Conservation (phyloP, 73 alveolate genomes). For the Halteria grandinella region DNA sequence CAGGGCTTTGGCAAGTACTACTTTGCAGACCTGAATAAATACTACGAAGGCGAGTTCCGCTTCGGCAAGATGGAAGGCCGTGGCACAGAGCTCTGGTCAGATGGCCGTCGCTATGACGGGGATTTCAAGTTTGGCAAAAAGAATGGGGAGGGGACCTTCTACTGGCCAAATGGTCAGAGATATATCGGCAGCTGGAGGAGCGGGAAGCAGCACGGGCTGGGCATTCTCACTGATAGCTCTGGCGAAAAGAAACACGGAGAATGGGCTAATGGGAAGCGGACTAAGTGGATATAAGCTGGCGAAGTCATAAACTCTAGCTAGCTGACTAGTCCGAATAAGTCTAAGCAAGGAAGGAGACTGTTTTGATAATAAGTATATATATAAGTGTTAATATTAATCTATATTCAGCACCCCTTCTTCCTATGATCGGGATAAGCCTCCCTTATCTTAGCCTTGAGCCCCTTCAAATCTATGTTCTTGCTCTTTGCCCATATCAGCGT, state of each 20-base stretch:
- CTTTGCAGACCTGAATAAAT: slow-evolving; percentile 70
- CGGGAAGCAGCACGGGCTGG: slow-evolving; percentile 60
- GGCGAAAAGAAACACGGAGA: slow-evolving; percentile 12
- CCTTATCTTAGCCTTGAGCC: background rate
- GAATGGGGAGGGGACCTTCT: slow-evolving; percentile 31
- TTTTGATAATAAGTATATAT: no score
- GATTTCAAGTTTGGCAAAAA: slow-evolving; percentile 34
- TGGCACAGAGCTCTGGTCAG: slow-evolving; percentile 74
- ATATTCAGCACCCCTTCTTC: no score
- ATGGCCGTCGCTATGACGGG: slow-evolving; percentile 76
- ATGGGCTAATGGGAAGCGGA: slow-evolving; percentile 32
- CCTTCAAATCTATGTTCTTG: slow-evolving; percentile 19
- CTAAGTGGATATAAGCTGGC: slow-evolving; percentile 14
- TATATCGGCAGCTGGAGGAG: slow-evolving; percentile 33
- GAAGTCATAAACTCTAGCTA: background rate
- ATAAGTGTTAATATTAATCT: no score
- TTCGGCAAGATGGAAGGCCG: slow-evolving; percentile 76
- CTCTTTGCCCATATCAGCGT: slow-evolving; percentile 24
- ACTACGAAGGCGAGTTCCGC: slow-evolving; percentile 72
- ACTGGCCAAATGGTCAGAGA: slow-evolving; percentile 25
- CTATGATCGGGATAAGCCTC: no score
- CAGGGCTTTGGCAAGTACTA: slow-evolving; percentile 76
- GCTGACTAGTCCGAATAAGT: no score
- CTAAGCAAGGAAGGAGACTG: no score
- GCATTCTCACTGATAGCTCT: background rate